Percentiles rank a stretch among this genome's conserved stretches.
Conservation (phyloP, 805 yeast genomes). For the Kazachstania martiniae region DNA sequence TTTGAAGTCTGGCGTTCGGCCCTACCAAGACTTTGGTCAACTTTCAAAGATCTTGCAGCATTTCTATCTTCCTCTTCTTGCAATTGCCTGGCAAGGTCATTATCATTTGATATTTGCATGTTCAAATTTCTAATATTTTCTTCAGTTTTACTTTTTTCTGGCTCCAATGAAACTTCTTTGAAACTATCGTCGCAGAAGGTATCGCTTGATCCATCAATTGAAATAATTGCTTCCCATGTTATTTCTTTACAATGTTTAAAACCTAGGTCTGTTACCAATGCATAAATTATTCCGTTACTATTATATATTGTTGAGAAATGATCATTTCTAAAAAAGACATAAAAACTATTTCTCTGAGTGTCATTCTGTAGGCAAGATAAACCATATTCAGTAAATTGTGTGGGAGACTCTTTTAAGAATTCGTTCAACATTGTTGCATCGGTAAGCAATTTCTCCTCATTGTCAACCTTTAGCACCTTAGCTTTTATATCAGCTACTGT, state of each 20-base stretch:
- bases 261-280: slow-evolving; percentile 69
- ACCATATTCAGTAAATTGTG: slow-evolving; percentile 69
- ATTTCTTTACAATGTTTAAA: slow-evolving; percentile 36
- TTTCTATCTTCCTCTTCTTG: slow-evolving; percentile 47
- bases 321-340: slow-evolving; percentile 78
- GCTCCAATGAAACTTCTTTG: slow-evolving; percentile 4
- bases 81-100: slow-evolving; percentile 31
- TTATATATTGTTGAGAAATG: slow-evolving; percentile 70
- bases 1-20: slow-evolving; percentile 28
- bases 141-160: neutral
- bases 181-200: slow-evolving; percentile 57
- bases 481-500: slow-evolving; percentile 29
- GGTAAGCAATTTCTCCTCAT: slow-evolving; percentile 14
- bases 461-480: slow-evolving; percentile 12
- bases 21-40: slow-evolving; percentile 5
- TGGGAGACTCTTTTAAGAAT: slow-evolving; percentile 48
- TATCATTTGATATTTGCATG: too few species aligned
- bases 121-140: neutral
- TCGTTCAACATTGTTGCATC: slow-evolving; percentile 27
- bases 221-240: slow-evolving; percentile 71
- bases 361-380: slow-evolving; percentile 33
- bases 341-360: slow-evolving; percentile 41
- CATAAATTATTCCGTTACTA: slow-evolving; percentile 38
- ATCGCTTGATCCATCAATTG: slow-evolving; percentile 56
- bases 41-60: too few species aligned